Evolutionary conservation across 345 rosid species (phyloP).

Genomic region (Ricinus communis): DNA sequence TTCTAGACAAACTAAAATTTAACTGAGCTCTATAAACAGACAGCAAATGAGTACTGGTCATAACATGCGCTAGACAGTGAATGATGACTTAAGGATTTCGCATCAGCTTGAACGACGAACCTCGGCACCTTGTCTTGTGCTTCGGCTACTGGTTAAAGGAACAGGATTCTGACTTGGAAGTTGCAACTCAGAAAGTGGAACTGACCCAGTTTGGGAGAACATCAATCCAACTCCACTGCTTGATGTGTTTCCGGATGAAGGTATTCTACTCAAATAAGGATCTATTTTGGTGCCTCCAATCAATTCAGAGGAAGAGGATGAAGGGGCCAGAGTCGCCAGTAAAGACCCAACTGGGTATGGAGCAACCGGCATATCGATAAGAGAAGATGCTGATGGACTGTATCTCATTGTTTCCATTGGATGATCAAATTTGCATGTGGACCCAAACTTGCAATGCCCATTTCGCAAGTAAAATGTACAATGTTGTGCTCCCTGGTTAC

Average conservation of each 20-base stretch:
- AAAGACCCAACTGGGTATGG: conserved; percentile 29
- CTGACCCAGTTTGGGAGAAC: conserved; percentile 62
- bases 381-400: conserved; percentile 25
- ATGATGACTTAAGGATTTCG: conserved; percentile 14
- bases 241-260: conserved; percentile 53
- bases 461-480: conserved; percentile 28
- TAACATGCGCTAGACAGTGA: conserved; percentile 23
- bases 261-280: conserved; percentile 22
- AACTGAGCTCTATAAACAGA: conserved; percentile 33
- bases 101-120: conserved; percentile 67
- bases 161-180: conserved; percentile 66
- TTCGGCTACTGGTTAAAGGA: conserved; percentile 66
- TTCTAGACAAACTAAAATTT: conserved; percentile 37
- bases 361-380: conserved; percentile 24
- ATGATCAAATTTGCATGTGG: conserved; percentile 35
- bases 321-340: conserved; percentile 23
- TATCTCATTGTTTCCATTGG: conserved; percentile 28
- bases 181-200: conserved; percentile 66
- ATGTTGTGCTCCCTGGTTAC: conserved; percentile 24
- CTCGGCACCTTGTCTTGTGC: conserved; percentile 63
- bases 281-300: conserved; percentile 14
- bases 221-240: conserved; percentile 69
- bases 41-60: conserved; percentile 16
- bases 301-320: conserved; percentile 28
- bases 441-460: conserved; percentile 32